Percentiles rank a stretch among this genome's conserved stretches.
These are phyloP conservation scores for Collybia sordida DNA, from an alignment of 768 basidiomycete genomes.

Conservation along the genomic window DNA sequence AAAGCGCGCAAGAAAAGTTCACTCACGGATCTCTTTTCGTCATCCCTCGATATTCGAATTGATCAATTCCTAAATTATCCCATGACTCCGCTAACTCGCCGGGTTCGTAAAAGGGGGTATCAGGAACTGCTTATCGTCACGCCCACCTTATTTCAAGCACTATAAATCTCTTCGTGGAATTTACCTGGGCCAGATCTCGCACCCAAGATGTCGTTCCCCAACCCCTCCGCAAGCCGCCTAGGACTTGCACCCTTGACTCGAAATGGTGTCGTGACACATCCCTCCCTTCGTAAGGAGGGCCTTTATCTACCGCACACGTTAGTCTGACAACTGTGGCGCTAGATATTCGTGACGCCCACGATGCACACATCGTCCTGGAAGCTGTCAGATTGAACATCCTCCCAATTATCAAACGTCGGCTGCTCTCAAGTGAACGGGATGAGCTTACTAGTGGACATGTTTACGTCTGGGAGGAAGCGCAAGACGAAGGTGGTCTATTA, in stretches of 20 bases:
- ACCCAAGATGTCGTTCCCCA: constrained; percentile 17
- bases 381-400: constrained; percentile 71
- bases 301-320: neutral
- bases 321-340: neutral
- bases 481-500: constrained; percentile 66
- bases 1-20: constrained; percentile 2
- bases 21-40: constrained; percentile 4
- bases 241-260: constrained; percentile 18
- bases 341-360: constrained; percentile 81
- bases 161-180: constrained; percentile 18
- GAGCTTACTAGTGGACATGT: constrained; percentile 71
- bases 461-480: constrained; percentile 86
- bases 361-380: constrained; percentile 75
- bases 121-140: constrained; percentile 22
- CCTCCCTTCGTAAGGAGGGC: constrained; percentile 41
- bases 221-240: constrained; percentile 17
- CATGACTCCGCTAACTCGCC: constrained; percentile 41
- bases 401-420: constrained; percentile 68
- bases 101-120: constrained; percentile 23
- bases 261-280: constrained; percentile 42
- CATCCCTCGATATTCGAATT: constrained; percentile 13
- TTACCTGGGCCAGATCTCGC: constrained; percentile 11
- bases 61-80: constrained; percentile 16
- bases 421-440: constrained; percentile 70
- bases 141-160: constrained; percentile 21